Conservation (phyloP, 352 stramenopile species). For the Plasmopara halstedii region DNA sequence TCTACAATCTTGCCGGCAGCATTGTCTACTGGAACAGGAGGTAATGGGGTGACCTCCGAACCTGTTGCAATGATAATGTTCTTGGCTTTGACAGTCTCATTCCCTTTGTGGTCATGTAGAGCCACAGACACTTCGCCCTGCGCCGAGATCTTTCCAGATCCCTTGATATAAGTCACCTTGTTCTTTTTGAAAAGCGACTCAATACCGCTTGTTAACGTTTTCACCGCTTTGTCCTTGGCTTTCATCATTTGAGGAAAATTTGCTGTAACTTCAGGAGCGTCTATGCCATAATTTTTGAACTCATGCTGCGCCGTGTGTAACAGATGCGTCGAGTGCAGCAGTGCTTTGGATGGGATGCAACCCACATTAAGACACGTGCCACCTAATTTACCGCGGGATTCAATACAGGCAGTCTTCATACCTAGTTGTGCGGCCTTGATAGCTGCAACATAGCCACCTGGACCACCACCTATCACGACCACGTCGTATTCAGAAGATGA, state of each 20-base stretch:
- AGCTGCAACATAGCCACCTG: conserved; percentile 97
- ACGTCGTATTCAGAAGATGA: conserved; percentile 65
- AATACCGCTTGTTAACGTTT: conserved; percentile 93
- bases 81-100: conserved; percentile 92
- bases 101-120: conserved; percentile 85
- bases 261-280: conserved; percentile 83
- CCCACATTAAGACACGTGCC: conserved; percentile 99
- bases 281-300: conserved; percentile 95
- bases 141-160: conserved; percentile 89
- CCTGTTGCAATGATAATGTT: conserved; percentile 95
- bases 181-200: conserved; percentile 99
- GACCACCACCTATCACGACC: conserved; percentile 92
- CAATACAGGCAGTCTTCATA: conserved; percentile 97
- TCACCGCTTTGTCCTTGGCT: conserved; percentile 93
- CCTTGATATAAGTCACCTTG: conserved; percentile 98
- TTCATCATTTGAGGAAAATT: conserved; percentile 96
- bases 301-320: conserved; percentile 95
- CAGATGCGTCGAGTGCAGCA: conserved; percentile 94
- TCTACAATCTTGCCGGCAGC: conserved; percentile 96
- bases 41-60: conserved; percentile 89
- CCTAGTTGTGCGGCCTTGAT: conserved; percentile 98
- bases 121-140: conserved; percentile 90
- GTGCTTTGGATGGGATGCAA: conserved; percentile 98
- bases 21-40: conserved; percentile 97
- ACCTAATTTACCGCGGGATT: conserved; percentile 93